Conservation (phyloP, 768 basidiomycete genomes). For the Saitozyma sp. region DNA sequence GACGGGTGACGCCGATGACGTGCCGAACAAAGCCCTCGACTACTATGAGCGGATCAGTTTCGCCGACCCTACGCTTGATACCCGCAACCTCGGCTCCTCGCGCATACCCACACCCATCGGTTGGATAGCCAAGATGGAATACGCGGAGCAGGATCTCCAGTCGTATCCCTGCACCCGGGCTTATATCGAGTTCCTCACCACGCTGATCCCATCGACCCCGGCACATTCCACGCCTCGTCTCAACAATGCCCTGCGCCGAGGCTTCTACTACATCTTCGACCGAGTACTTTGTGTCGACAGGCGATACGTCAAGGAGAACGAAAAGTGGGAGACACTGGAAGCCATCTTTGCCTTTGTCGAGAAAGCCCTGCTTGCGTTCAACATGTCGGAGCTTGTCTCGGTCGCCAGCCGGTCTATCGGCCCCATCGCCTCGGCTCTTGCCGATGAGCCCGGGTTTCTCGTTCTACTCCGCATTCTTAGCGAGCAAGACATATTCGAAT, state of each 20-base stretch:
- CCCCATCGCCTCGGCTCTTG: conserved; percentile 50
- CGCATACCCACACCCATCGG: conserved; percentile 34
- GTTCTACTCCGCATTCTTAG: conserved; percentile 76
- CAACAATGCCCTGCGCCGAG: conserved; percentile 78
- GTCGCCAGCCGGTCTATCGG: conserved; percentile 34
- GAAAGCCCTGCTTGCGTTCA: conserved; percentile 74
- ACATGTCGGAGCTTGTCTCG: conserved; percentile 70
- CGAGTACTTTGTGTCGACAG: conserved; percentile 78
- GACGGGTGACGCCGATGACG: conserved; percentile 35
- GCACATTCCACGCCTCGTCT: conserved; percentile 58
- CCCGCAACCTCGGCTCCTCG: conserved; percentile 19
- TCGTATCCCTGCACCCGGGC: conserved; percentile 86
- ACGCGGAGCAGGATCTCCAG: conserved; percentile 74
- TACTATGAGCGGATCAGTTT: conserved; percentile 40
- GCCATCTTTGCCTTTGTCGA: conserved; percentile 82
- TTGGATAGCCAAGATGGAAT: conserved; percentile 74
- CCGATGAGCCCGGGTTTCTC: conserved; percentile 79
- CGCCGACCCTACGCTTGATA: conserved; percentile 27
- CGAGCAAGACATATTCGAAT: conserved; percentile 68
- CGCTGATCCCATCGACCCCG: conserved; percentile 63
- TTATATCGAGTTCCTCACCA: conserved; percentile 76
- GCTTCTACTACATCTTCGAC: conserved; percentile 78
- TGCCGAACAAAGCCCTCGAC: conserved; percentile 31
- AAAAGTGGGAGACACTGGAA: conserved; percentile 85
- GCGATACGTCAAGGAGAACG: conserved; percentile 71